A percentile compares a stretch with the other conserved stretches of the same genome.
Evolutionary conservation across 805 yeast genomes (phyloP).

Genomic region (Pichia nakasei): DNA sequence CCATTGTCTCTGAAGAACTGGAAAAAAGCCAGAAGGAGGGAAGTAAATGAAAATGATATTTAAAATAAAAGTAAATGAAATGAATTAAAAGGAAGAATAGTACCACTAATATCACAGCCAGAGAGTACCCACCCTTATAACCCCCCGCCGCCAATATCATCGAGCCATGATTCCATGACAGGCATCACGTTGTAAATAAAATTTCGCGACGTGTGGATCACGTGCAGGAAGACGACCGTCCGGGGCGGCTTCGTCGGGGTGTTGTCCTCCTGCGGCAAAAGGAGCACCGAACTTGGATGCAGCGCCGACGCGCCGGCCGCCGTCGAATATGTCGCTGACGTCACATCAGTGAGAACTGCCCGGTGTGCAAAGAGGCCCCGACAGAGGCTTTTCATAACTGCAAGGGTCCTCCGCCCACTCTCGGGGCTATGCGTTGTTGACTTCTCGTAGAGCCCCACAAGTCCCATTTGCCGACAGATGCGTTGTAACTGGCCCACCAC

Average conservation of each 20-base stretch:
- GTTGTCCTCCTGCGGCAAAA: neutral
- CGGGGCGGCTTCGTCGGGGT: neutral
- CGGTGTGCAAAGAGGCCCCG: neutral
- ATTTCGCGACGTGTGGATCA: neutral
- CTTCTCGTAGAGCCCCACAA: neutral
- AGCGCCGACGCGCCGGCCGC: neutral
- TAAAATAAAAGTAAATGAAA: no score
- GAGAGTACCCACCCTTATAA: neutral
- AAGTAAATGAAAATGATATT: no score
- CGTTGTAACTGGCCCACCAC: conserved; percentile 61
- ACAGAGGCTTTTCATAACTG: neutral
- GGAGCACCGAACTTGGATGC: neutral
- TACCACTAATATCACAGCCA: no score
- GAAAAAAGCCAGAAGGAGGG: no score
- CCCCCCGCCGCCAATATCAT: no score
- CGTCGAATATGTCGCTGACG: neutral
- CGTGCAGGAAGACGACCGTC: neutral
- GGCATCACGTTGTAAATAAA: neutral
- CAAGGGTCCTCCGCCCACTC: neutral
- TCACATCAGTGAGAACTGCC: neutral
- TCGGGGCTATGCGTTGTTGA: no score
- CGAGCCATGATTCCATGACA: neutral
- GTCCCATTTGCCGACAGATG: conserved; percentile 33
- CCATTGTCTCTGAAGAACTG: no score
- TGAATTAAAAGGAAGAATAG: no score